phyloP scores from a whole-genome alignment of 495 filamentous ascomycete species.

The Lepraria neglecta region DNA sequence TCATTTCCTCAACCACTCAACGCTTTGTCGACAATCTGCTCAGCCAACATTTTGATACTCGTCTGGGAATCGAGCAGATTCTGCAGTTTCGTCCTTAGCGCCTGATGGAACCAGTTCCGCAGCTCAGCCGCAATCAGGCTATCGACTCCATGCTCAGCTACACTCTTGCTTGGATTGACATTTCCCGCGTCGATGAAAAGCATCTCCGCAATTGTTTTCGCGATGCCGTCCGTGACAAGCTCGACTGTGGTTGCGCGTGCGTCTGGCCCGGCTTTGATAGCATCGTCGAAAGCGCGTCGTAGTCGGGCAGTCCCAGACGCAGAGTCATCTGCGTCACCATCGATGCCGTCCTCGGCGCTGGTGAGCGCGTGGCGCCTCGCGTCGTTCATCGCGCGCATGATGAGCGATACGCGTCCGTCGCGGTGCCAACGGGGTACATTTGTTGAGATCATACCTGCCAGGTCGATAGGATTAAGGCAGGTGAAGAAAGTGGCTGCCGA shows the following conservation, averaged over 20 bases:
- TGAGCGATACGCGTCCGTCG: too few relatives aligned
- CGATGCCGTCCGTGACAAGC: conserved; percentile 25
- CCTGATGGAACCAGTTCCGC: conserved; percentile 32
- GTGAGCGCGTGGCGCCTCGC: too few relatives aligned
- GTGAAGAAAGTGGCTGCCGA: neutral
- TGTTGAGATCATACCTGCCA: too few relatives aligned
- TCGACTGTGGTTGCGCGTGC: neutral
- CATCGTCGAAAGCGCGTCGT: neutral
- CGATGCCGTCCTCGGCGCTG: conserved; percentile 6
- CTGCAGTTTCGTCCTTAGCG: conserved; percentile 23
- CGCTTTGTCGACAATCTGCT: too few relatives aligned
- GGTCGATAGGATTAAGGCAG: neutral
- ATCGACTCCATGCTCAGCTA: conserved; percentile 33
- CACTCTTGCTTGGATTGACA: conserved; percentile 25
- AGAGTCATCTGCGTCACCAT: neutral
- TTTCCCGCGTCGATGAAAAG: conserved; percentile 25
- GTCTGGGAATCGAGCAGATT: conserved; percentile 23
- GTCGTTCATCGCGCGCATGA: too few relatives aligned
- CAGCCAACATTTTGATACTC: conserved; percentile 16
- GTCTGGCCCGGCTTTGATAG: neutral
- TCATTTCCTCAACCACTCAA: too few relatives aligned
- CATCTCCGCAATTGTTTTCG: conserved; percentile 24
- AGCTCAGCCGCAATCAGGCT: conserved; percentile 35
- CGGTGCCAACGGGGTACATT: neutral
- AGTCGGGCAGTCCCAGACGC: conserved; percentile 1